A percentile compares a stretch with the other conserved stretches of the same genome.
phyloP scores from a whole-genome alignment of 2,329 filamentous ascomycete genomes.

The Aspergillus ustus region DNA sequence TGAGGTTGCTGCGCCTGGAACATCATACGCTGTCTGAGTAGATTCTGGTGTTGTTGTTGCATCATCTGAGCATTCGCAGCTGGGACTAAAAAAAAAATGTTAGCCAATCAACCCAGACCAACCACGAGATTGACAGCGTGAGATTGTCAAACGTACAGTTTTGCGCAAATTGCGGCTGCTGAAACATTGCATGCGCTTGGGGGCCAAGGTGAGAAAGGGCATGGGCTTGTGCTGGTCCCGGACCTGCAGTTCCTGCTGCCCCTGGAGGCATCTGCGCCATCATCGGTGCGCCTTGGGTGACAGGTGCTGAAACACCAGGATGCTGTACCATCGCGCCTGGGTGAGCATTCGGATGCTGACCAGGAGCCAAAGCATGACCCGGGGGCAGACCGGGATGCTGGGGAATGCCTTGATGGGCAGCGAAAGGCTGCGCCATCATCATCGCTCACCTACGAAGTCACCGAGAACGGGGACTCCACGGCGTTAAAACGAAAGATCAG shows the following conservation, averaged over 20 bases:
- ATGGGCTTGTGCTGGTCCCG: constrained; percentile 58
- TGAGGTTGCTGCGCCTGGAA: constrained; percentile 43
- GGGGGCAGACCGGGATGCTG: constrained; percentile 63
- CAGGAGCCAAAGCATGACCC: constrained; percentile 64
- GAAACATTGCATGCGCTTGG: constrained; percentile 58
- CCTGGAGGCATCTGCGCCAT: constrained; percentile 67
- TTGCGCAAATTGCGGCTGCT: constrained; percentile 51
- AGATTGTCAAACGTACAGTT: constrained; percentile 42
- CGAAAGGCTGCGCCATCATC: constrained; percentile 60
- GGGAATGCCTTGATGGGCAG: constrained; percentile 63
- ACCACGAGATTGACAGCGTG: not conserved
- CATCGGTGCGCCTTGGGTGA: constrained; percentile 66
- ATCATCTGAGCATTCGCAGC: constrained; percentile 49
- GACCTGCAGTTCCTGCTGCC: constrained; percentile 56
- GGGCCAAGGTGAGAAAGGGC: constrained; percentile 65
- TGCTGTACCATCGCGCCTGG: constrained; percentile 59
- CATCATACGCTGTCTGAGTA: constrained; percentile 40
- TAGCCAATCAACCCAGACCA: not conserved
- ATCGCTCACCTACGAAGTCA: constrained; percentile 51
- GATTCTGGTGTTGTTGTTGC: constrained; percentile 46
- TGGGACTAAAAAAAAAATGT: constrained; percentile 29
- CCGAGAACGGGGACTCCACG: constrained; percentile 36
- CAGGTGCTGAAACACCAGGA: constrained; percentile 64
- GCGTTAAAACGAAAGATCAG: constrained; percentile 25
- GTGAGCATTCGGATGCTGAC: constrained; percentile 61